These are phyloP conservation scores for Neurospora sp. DNA, from an alignment of 495 filamentous ascomycete genomes.

Conservation along the genomic window DNA sequence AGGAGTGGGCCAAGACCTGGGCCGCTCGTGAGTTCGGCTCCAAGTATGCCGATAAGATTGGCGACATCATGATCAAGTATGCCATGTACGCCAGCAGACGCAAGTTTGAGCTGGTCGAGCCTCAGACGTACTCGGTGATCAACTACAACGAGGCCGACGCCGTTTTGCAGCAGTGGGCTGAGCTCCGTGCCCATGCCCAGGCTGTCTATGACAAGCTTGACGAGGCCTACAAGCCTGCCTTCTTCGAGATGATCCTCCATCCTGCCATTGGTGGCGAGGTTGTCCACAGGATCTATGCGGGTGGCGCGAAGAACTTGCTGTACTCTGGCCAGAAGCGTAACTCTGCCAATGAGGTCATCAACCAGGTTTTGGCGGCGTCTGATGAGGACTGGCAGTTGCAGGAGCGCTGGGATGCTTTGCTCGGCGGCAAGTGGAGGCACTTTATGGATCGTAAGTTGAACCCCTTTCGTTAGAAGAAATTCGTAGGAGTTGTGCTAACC, in stretches of 20 bases:
- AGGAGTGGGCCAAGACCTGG: constrained; percentile 46
- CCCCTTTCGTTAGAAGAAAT: no score
- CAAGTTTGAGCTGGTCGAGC: constrained; percentile 61
- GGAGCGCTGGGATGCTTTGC: constrained; percentile 48
- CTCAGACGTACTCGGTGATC: constrained; percentile 51
- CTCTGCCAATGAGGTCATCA: constrained; percentile 50
- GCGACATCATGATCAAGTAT: constrained; percentile 49
- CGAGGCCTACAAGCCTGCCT: constrained; percentile 40
- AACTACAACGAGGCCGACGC: constrained; percentile 65
- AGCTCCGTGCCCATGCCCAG: constrained; percentile 44
- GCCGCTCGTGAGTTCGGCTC: constrained; percentile 52
- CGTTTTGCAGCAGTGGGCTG: constrained; percentile 52
- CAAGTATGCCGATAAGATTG: constrained; percentile 37
- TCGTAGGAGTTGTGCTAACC: constrained; percentile 2
- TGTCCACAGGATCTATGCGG: constrained; percentile 51
- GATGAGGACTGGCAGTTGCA: constrained; percentile 54
- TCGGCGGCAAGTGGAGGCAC: constrained; percentile 64
- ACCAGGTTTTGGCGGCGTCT: constrained; percentile 49
- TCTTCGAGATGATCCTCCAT: constrained; percentile 63
- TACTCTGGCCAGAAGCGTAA: constrained; percentile 56
- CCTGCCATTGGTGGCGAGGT: constrained; percentile 53
- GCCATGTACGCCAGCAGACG: constrained; percentile 52
- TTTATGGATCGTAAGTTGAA: constrained; percentile 50
- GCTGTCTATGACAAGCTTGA: constrained; percentile 45
- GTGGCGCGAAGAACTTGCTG: constrained; percentile 49